These are phyloP conservation scores for Boletus rex-veris DNA, from an alignment of 768 basidiomycete species.

Conservation along the genomic window DNA sequence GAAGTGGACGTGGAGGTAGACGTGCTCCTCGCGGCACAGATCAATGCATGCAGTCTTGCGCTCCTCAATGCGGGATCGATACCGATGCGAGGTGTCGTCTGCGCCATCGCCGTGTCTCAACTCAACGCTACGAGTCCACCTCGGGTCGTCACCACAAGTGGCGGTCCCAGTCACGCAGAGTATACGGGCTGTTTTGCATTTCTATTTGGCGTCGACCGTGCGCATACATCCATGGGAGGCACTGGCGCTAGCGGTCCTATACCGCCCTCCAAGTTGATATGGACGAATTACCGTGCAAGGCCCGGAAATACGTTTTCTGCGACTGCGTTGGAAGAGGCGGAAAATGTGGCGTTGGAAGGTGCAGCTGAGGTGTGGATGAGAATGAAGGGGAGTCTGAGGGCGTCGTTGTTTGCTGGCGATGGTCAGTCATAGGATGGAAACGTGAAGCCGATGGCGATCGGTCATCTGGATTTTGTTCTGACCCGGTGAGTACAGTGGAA, in stretches of 20 bases:
- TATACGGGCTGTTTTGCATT: slow-evolving; percentile 71
- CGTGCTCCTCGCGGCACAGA: slow-evolving; percentile 55
- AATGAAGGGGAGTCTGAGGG: slow-evolving; percentile 43
- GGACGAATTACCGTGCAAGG: slow-evolving; percentile 21
- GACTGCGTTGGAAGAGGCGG: slow-evolving; percentile 41
- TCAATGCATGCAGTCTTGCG: slow-evolving; percentile 70
- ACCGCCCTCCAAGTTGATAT: slow-evolving; percentile 29
- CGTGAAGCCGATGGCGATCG: slow-evolving; percentile 7
- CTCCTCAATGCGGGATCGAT: slow-evolving; percentile 67
- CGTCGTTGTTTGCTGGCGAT: slow-evolving; percentile 20
- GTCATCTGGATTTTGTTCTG: too few relatives aligned
- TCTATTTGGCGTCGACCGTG: slow-evolving; percentile 35
- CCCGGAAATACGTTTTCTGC: slow-evolving; percentile 35
- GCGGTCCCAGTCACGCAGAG: slow-evolving; percentile 24
- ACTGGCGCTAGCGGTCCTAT: neutral
- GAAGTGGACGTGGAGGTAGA: slow-evolving; percentile 20
- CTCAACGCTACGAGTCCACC: slow-evolving; percentile 13
- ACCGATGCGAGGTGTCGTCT: slow-evolving; percentile 71
- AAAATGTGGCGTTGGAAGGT: slow-evolving; percentile 45
- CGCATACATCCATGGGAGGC: neutral
- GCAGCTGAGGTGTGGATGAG: slow-evolving; percentile 45
- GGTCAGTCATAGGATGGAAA: slow-evolving; percentile 33
- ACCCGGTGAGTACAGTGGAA: too few relatives aligned
- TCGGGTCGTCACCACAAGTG: slow-evolving; percentile 45
- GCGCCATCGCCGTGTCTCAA: slow-evolving; percentile 59